These are phyloP conservation scores for Moesziomyces sp. DNA, from an alignment of 1,284 basidiomycete genomes.

Conservation along the genomic window DNA sequence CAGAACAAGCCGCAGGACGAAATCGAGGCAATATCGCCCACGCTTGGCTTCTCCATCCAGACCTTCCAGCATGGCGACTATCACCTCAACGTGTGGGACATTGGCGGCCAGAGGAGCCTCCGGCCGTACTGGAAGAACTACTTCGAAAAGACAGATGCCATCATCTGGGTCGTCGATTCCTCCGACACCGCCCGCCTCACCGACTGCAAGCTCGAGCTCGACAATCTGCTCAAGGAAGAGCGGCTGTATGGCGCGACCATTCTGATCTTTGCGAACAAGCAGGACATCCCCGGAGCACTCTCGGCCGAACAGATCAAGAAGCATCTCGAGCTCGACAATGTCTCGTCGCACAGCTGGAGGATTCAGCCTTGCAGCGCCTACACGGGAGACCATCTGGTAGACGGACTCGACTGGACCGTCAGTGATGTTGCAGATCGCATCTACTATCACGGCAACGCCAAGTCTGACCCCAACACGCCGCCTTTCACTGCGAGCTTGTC, in stretches of 20 bases:
- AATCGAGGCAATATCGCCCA: constrained; percentile 78
- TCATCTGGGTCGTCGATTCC: constrained; percentile 99
- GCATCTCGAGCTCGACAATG: constrained; percentile 43
- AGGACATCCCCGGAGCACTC: constrained; percentile 91
- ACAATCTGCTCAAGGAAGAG: constrained; percentile 89
- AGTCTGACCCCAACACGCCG: constrained; percentile 2
- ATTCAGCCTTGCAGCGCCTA: constrained; percentile 92
- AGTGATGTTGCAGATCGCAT: constrained; percentile 76
- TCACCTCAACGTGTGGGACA: constrained; percentile 76
- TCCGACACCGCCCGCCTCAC: constrained; percentile 86
- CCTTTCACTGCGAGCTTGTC: not conserved
- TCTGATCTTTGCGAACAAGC: constrained; percentile 98
- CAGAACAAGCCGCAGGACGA: constrained; percentile 82
- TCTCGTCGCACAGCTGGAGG: constrained; percentile 87
- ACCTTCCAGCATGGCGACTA: constrained; percentile 89
- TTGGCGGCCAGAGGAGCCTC: constrained; percentile 93
- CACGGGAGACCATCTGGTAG: constrained; percentile 83
- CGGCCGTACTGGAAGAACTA: constrained; percentile 99
- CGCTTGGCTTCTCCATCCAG: constrained; percentile 98
- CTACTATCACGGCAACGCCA: constrained; percentile 58
- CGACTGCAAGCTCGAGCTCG: constrained; percentile 89
- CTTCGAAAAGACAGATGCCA: constrained; percentile 96
- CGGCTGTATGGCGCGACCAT: constrained; percentile 91
- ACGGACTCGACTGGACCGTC: constrained; percentile 94
- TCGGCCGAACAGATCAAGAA: constrained; percentile 80